phyloP scores from a whole-genome alignment of 176 grass and related monocot species.

The Cenchrus fungigraminus region DNA sequence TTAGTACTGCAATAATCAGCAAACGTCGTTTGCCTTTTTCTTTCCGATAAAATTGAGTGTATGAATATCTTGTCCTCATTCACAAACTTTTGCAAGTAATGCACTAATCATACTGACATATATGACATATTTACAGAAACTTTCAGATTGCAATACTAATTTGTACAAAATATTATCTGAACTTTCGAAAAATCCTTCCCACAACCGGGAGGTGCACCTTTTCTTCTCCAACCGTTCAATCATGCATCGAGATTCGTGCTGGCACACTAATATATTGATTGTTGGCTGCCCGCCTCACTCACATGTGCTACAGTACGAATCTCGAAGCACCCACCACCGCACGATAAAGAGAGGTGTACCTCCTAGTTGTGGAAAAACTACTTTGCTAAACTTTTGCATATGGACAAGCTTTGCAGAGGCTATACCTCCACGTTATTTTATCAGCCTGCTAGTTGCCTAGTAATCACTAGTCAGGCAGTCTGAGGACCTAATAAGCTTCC shows the following conservation, averaged over 20 bases:
- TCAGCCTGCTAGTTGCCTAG: conserved; percentile 24
- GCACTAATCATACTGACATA: background rate
- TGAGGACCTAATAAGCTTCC: conserved; percentile 31
- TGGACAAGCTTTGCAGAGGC: conserved; percentile 39
- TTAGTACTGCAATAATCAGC: background rate
- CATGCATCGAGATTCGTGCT: too few relatives aligned
- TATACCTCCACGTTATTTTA: conserved; percentile 36
- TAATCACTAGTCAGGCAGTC: conserved; percentile 15
- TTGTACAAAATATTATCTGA: too few relatives aligned
- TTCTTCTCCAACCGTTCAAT: too few relatives aligned
- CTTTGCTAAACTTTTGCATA: background rate
- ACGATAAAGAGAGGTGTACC: too few relatives aligned
- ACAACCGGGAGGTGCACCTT: too few relatives aligned
- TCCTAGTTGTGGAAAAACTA: too few relatives aligned
- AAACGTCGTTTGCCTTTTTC: background rate
- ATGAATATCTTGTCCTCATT: conserved; percentile 5
- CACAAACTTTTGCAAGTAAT: background rate
- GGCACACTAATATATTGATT: too few relatives aligned
- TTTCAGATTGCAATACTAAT: too few relatives aligned
- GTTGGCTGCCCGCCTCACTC: too few relatives aligned
- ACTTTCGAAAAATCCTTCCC: too few relatives aligned
- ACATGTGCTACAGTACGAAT: too few relatives aligned
- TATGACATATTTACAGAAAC: background rate
- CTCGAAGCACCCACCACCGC: too few relatives aligned
- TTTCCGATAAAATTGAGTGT: background rate